Evolutionary conservation across 2,329 filamentous ascomycete genomes (phyloP).

Genomic region (Fusarium graminum): DNA sequence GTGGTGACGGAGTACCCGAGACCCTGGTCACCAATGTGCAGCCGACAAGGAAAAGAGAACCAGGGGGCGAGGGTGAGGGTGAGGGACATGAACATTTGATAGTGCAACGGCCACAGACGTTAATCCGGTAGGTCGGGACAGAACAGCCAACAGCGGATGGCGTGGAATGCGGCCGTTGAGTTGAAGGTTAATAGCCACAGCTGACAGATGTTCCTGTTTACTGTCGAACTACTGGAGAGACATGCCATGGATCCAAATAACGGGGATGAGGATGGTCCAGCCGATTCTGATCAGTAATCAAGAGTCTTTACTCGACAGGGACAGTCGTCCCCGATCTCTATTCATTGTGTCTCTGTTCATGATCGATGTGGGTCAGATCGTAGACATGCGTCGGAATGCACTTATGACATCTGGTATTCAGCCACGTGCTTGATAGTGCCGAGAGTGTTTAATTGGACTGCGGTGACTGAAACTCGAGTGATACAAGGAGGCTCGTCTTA

Average conservation of each 20-base stretch:
- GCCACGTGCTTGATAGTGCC: too few relatives aligned
- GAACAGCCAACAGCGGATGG: neutral
- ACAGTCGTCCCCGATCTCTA: constrained; percentile 3
- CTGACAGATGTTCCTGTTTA: neutral
- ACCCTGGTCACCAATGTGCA: constrained; percentile 1
- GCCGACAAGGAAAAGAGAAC: neutral
- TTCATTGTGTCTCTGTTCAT: neutral
- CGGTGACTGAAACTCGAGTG: neutral
- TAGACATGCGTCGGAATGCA: neutral
- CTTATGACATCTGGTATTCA: too few relatives aligned
- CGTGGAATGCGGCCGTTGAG: neutral
- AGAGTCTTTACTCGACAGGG: too few relatives aligned
- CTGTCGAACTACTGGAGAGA: neutral
- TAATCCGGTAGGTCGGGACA: neutral
- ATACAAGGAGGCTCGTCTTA: neutral
- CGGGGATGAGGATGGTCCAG: neutral
- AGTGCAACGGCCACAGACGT: neutral
- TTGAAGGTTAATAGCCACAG: neutral
- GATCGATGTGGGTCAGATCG: constrained; percentile 1
- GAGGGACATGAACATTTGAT: neutral
- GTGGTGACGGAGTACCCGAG: neutral
- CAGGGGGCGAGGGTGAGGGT: too few relatives aligned
- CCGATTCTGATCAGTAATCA: constrained; percentile 24
- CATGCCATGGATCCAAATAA: neutral
- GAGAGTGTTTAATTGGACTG: neutral